Evolutionary conservation across 495 filamentous ascomycete genomes (phyloP).

Genomic region (Pseudoneurospora amorphoporcata): DNA sequence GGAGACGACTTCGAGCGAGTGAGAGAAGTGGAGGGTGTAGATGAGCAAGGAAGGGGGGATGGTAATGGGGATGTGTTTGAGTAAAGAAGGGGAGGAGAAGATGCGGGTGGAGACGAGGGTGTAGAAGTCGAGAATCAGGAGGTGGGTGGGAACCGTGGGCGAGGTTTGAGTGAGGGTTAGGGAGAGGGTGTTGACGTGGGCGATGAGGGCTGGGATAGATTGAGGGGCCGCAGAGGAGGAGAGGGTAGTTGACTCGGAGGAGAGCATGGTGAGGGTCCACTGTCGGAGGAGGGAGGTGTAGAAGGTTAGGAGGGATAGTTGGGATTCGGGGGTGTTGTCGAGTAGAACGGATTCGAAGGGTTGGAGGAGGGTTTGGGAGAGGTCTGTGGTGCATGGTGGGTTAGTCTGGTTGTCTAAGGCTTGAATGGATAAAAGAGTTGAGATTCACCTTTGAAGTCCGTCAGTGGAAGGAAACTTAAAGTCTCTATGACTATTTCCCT

Average conservation of each 20-base stretch:
- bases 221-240: slow-evolving; percentile 10
- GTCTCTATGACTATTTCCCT: slow-evolving; percentile 53
- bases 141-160: slow-evolving; percentile 26
- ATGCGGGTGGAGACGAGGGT: slow-evolving; percentile 41
- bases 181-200: slow-evolving; percentile 52
- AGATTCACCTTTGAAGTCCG: slow-evolving; percentile 43
- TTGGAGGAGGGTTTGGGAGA: slow-evolving; percentile 38
- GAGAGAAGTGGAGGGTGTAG: slow-evolving; percentile 58
- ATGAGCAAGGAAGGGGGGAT: slow-evolving; percentile 59
- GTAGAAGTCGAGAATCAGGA: slow-evolving; percentile 61
- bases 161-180: slow-evolving; percentile 49
- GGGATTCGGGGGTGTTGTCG: slow-evolving; percentile 37
- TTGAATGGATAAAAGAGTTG: background rate
- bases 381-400: slow-evolving; percentile 41
- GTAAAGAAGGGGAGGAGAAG: slow-evolving; percentile 42
- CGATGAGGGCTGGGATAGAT: slow-evolving; percentile 37
- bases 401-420: background rate
- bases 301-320: slow-evolving; percentile 51
- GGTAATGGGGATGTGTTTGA: slow-evolving; percentile 46
- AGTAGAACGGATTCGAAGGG: slow-evolving; percentile 51
- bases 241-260: slow-evolving; percentile 11
- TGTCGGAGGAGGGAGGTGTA: slow-evolving; percentile 60
- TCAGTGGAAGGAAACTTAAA: slow-evolving; percentile 51
- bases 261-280: slow-evolving; percentile 48
- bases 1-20: slow-evolving; percentile 54